These are phyloP conservation scores for Terana coerulea DNA, from an alignment of 768 basidiomycete species.

Conservation along the genomic window DNA sequence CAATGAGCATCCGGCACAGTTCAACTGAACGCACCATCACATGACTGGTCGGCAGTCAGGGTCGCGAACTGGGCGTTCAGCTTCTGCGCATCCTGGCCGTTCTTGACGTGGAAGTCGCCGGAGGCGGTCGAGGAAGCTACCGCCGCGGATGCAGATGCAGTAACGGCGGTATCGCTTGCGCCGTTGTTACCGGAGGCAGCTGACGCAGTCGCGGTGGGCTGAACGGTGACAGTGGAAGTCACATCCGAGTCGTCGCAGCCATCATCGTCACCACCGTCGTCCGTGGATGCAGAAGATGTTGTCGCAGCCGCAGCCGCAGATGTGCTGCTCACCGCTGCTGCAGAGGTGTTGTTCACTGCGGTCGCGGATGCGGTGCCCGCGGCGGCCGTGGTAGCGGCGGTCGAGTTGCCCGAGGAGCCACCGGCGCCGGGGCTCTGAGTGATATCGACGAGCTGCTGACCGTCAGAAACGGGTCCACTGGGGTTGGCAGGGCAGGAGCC, in stretches of 20 bases:
- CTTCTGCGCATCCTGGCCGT: constrained; percentile 31
- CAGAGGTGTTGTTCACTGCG: not conserved
- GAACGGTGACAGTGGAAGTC: not conserved
- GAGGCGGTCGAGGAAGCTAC: constrained; percentile 14
- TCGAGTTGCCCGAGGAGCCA: constrained; percentile 3
- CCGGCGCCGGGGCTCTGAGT: constrained; percentile 19
- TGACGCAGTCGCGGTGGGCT: not conserved
- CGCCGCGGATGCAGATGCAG: constrained; percentile 6
- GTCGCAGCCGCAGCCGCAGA: too few relatives aligned
- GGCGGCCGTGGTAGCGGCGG: constrained; percentile 6
- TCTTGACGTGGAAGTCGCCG: constrained; percentile 22
- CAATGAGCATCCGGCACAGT: too few relatives aligned
- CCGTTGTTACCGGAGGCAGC: not conserved
- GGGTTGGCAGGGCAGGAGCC: constrained; percentile 51
- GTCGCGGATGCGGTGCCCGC: constrained; percentile 5
- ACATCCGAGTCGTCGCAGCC: not conserved
- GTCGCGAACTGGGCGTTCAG: constrained; percentile 29
- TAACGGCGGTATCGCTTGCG: constrained; percentile 7
- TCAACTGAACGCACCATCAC: constrained; percentile 21
- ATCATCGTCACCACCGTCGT: not conserved
- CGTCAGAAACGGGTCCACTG: constrained; percentile 45
- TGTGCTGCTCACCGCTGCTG: too few relatives aligned
- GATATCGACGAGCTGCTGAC: constrained; percentile 33
- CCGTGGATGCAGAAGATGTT: not conserved
- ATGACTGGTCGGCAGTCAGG: constrained; percentile 23